Conservation (phyloP, 208 protist genomes). For the Leishmania amazonensis region DNA sequence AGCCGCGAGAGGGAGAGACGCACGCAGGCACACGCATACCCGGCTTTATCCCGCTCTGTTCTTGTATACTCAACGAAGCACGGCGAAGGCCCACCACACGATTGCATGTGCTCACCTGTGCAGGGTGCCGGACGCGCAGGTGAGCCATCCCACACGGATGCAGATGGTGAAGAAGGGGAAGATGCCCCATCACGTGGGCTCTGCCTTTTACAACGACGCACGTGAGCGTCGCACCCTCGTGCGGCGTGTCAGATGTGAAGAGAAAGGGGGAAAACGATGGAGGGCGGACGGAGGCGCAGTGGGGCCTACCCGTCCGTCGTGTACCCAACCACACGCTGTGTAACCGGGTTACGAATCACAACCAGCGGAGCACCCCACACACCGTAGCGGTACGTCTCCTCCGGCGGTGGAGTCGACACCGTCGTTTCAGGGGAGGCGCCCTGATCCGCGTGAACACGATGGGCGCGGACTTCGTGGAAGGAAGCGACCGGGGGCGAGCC, state of each 20-base stretch:
- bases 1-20: background rate
- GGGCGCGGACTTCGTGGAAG: slow-evolving; percentile 20
- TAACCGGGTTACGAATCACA: slow-evolving; percentile 39
- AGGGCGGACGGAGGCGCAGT: background rate
- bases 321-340: slow-evolving; percentile 45
- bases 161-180: background rate
- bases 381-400: slow-evolving; percentile 17
- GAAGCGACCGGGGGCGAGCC: slow-evolving; percentile 36
- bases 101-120: background rate
- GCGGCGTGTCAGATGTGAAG: background rate
- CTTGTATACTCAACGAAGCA: background rate
- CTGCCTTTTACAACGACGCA: background rate
- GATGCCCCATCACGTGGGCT: background rate
- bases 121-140: background rate
- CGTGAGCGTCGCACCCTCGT: background rate
- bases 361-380: slow-evolving; percentile 34
- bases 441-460: background rate
- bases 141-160: background rate
- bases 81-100: background rate
- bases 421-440: background rate
- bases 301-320: background rate
- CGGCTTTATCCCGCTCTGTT: background rate
- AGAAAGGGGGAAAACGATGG: background rate
- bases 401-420: background rate
- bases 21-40: background rate